These are phyloP conservation scores for Calonectria naviculata DNA, from an alignment of 2,329 filamentous ascomycete species.

Conservation along the genomic window DNA sequence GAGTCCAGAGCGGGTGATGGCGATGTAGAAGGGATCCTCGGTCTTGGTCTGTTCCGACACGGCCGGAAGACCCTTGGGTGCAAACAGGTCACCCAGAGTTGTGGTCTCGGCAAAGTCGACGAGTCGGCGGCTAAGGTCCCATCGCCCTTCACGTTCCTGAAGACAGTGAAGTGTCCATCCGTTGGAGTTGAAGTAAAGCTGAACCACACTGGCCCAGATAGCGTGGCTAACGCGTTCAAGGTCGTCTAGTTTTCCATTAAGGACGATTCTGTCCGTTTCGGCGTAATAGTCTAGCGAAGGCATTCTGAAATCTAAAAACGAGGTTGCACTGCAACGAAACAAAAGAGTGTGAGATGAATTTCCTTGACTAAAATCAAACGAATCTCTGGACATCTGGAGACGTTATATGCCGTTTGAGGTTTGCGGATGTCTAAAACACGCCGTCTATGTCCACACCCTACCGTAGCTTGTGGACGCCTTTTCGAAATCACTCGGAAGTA, in stretches of 20 bases:
- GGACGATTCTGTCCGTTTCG: slow-evolving; percentile 13
- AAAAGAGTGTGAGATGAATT: slow-evolving; percentile 7
- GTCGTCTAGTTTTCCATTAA: slow-evolving; percentile 7
- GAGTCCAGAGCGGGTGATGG: not conserved
- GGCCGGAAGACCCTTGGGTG: not conserved
- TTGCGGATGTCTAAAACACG: not conserved
- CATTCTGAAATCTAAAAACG: not conserved
- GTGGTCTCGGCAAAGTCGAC: slow-evolving; percentile 10
- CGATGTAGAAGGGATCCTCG: not conserved
- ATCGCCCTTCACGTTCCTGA: slow-evolving; percentile 8
- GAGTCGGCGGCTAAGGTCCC: slow-evolving; percentile 7
- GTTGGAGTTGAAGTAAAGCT: slow-evolving; percentile 15
- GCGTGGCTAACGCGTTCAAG: slow-evolving; percentile 17
- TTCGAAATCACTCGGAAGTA: not conserved
- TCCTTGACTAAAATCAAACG: slow-evolving; percentile 3
- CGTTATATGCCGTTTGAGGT: not conserved
- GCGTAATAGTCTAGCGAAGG: slow-evolving; percentile 9
- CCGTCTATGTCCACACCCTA: not conserved
- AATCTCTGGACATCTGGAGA: not conserved
- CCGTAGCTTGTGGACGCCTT: not conserved
- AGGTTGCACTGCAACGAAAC: not conserved
- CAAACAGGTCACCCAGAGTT: not conserved
- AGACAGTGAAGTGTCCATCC: slow-evolving; percentile 22
- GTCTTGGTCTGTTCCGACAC: not conserved
- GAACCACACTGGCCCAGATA: slow-evolving; percentile 20